Evolutionary conservation across 2,329 filamentous ascomycete genomes (phyloP).

Genomic region (Orbilia javanica): DNA sequence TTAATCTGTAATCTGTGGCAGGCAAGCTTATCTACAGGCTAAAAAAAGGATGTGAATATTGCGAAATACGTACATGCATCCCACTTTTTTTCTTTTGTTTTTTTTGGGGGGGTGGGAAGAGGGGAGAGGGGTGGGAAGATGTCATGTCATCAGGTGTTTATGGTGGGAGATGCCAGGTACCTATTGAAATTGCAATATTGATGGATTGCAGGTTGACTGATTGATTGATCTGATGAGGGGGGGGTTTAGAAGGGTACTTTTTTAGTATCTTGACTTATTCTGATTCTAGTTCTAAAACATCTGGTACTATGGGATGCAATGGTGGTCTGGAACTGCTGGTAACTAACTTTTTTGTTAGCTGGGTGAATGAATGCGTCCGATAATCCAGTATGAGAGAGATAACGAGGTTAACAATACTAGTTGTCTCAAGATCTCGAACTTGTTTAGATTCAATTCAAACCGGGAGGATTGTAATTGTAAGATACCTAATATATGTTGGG

Average conservation of each 20-base stretch:
- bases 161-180: neutral
- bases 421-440: too few relatives aligned
- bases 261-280: neutral
- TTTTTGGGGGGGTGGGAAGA: neutral
- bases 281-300: slow-evolving; percentile 1
- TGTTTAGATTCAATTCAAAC: too few relatives aligned
- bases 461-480: too few relatives aligned
- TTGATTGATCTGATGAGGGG: neutral
- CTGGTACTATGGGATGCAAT: too few relatives aligned
- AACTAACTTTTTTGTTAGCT: too few relatives aligned
- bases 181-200: neutral
- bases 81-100: neutral
- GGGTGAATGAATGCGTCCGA: neutral
- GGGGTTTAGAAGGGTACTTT: slow-evolving; percentile 48
- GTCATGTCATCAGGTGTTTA: neutral
- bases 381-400: too few relatives aligned
- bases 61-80: neutral
- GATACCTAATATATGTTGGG: too few relatives aligned
- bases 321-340: neutral
- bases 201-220: neutral
- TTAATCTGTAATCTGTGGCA: slow-evolving; percentile 3
- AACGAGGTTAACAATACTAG: neutral
- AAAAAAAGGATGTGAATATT: neutral
- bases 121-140: neutral
- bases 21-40: slow-evolving; percentile 11